Percentiles rank a stretch among this genome's conserved stretches.
These are phyloP conservation scores for Fraxinus excelsior DNA, from an alignment of 257 asterid genomes.

Conservation along the genomic window DNA sequence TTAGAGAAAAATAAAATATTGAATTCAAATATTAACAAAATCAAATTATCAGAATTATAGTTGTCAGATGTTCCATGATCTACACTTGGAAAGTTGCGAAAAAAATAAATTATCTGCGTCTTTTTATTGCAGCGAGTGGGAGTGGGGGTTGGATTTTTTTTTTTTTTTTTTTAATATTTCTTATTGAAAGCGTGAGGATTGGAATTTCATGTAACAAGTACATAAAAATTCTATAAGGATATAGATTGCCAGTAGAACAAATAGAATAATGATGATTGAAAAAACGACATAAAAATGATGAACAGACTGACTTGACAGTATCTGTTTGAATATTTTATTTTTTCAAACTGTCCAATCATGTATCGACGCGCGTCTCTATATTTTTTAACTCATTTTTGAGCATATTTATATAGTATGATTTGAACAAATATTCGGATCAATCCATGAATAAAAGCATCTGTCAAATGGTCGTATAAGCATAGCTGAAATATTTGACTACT, in stretches of 20 bases:
- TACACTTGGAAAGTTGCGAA: background rate
- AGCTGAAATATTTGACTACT: constrained; percentile 37
- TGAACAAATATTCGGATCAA: background rate
- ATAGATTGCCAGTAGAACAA: constrained; percentile 18
- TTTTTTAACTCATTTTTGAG: no score
- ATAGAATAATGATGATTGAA: no score
- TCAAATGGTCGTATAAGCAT: constrained; percentile 24
- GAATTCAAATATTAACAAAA: background rate
- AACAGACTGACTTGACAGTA: no score
- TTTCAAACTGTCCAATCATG: no score
- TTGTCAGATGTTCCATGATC: background rate
- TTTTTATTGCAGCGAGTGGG: no score
- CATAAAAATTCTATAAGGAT: constrained; percentile 31
- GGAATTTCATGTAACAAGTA: constrained; percentile 7
- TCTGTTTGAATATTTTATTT: no score
- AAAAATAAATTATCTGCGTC: background rate
- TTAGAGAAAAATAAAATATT: background rate
- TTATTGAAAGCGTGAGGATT: no score
- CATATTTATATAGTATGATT: no score
- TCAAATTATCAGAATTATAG: background rate
- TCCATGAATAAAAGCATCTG: constrained; percentile 18
- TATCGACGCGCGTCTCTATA: no score
- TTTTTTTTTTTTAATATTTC: no score
- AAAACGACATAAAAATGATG: no score
- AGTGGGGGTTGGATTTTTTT: no score